phyloP scores from a whole-genome alignment of 371 early-diverging fungal genomes.

The Lichtheimia hyalospora region DNA sequence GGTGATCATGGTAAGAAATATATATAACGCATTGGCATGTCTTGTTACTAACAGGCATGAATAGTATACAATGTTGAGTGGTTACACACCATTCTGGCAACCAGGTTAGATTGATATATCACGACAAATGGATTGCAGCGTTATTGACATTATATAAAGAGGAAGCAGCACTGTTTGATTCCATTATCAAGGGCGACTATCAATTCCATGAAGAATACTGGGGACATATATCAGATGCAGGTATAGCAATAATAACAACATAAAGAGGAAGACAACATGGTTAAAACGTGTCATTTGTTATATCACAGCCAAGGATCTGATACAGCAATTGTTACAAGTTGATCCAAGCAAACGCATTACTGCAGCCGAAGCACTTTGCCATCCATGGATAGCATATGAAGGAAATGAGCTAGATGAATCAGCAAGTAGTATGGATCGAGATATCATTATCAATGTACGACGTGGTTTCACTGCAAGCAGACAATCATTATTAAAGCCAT shows the following conservation, averaged over 20 bases:
- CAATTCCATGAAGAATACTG: conserved; percentile 79
- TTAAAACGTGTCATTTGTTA: background rate
- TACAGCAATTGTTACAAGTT: conserved; percentile 67
- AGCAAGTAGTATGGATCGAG: conserved; percentile 17
- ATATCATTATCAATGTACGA: conserved; percentile 23
- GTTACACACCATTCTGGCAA: conserved; percentile 92
- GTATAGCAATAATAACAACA: conserved; percentile 20
- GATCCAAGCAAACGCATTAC: conserved; percentile 74
- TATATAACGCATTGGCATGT: background rate
- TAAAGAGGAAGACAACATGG: background rate
- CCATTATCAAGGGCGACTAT: background rate
- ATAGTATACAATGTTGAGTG: conserved; percentile 80
- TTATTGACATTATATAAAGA: background rate
- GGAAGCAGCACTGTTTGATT: background rate
- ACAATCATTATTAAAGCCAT: conserved; percentile 8
- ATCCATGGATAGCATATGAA: conserved; percentile 68
- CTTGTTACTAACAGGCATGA: background rate
- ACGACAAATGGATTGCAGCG: too few relatives aligned
- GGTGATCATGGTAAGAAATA: conserved; percentile 66
- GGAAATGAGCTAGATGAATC: background rate
- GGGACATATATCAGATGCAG: conserved; percentile 73
- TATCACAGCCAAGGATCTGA: conserved; percentile 75
- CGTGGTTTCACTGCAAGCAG: conserved; percentile 16
- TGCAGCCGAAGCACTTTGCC: conserved; percentile 71
- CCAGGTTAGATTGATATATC: conserved; percentile 28